Percentiles rank a stretch among this genome's conserved stretches.
Conservation (phyloP, 805 yeast species). For the Tetrapisispora pingtungensis region DNA sequence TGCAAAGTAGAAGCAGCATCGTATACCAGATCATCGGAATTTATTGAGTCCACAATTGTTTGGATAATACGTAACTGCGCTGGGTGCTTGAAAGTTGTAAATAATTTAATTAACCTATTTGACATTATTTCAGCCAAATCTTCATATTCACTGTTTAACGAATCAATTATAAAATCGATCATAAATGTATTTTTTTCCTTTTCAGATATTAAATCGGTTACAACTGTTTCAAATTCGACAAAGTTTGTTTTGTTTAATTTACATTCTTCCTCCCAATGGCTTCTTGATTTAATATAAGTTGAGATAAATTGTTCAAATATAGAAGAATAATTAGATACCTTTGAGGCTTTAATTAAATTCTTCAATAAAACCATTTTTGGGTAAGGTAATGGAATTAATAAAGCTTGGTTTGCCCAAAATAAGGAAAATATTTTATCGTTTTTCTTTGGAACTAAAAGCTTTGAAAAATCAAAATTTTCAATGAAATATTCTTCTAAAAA, state of each 20-base stretch:
- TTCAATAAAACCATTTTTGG: slow-evolving; percentile 44
- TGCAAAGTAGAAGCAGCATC: slow-evolving; percentile 47
- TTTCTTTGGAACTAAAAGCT: slow-evolving; percentile 39
- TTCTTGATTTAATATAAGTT: slow-evolving; percentile 39
- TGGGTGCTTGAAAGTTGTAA: slow-evolving; percentile 47
- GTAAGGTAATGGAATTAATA: slow-evolving; percentile 38
- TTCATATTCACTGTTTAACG: slow-evolving; percentile 38
- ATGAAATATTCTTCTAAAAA: slow-evolving; percentile 38
- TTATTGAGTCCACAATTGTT: slow-evolving; percentile 47
- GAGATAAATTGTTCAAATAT: slow-evolving; percentile 38
- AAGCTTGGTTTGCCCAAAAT: slow-evolving; percentile 62
- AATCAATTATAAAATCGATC: slow-evolving; percentile 48
- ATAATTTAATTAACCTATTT: slow-evolving; percentile 43
- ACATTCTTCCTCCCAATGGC: slow-evolving; percentile 36
- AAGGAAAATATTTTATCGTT: slow-evolving; percentile 51
- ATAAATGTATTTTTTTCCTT: slow-evolving; percentile 50
- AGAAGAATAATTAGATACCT: slow-evolving; percentile 33
- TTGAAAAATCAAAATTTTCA: slow-evolving; percentile 40
- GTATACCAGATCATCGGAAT: slow-evolving; percentile 35
- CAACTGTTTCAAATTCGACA: slow-evolving; percentile 42
- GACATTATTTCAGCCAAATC: slow-evolving; percentile 40
- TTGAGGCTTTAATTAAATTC: slow-evolving; percentile 32
- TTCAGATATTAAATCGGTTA: slow-evolving; percentile 51
- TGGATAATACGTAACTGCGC: slow-evolving; percentile 48
- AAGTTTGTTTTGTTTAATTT: slow-evolving; percentile 41